phyloP scores from a whole-genome alignment of 164 flowering plant species.

The Sedum album region DNA sequence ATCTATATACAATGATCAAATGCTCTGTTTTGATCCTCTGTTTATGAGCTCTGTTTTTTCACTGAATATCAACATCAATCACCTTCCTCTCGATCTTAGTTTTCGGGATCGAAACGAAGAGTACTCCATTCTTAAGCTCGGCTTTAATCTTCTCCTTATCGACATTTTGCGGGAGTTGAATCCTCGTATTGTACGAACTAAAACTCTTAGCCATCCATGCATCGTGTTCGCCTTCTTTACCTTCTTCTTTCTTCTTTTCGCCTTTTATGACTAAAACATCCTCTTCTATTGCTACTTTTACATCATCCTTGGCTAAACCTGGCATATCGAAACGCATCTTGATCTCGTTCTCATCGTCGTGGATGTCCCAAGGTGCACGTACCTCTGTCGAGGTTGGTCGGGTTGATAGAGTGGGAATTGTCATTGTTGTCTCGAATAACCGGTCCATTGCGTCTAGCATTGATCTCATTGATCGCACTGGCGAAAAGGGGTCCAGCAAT shows the following conservation, averaged over 20 bases:
- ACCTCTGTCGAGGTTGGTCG: constrained; percentile 16
- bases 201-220: constrained; percentile 31
- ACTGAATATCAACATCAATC: constrained; percentile 42
- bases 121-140: constrained; percentile 68
- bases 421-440: constrained; percentile 47
- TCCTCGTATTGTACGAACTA: constrained; percentile 43
- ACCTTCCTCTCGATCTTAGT: neutral
- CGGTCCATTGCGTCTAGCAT: constrained; percentile 79
- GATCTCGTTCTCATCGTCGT: constrained; percentile 56
- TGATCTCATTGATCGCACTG: constrained; percentile 67
- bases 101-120: constrained; percentile 26
- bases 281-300: constrained; percentile 58
- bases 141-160: constrained; percentile 67
- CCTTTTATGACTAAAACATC: constrained; percentile 56
- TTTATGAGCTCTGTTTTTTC: constrained; percentile 5
- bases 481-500: constrained; percentile 49
- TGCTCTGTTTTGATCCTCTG: neutral
- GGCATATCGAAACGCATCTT: constrained; percentile 83
- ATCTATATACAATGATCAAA: neutral
- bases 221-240: constrained; percentile 24
- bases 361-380: constrained; percentile 71
- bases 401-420: constrained; percentile 21
- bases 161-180: constrained; percentile 56
- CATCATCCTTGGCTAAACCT: constrained; percentile 57
- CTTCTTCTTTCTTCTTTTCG: constrained; percentile 36